Conservation (phyloP, 805 yeast genomes). For the Groenewaldozyma salmanticensis region DNA sequence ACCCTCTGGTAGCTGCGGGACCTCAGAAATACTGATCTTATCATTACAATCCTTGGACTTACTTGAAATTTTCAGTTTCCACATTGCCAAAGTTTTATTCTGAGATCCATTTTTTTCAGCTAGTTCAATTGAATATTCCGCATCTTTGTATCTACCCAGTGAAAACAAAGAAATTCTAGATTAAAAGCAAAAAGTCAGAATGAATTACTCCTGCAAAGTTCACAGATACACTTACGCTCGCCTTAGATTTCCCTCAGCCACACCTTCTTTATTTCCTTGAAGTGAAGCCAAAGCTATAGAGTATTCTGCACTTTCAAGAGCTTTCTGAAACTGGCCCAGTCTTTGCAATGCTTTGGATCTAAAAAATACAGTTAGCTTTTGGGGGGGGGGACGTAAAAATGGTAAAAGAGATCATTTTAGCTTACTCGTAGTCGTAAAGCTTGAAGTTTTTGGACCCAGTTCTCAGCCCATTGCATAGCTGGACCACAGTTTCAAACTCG, state of each 20-base stretch:
- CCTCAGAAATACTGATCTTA: not conserved
- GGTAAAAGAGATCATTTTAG: too few species aligned
- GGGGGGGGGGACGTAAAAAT: too few species aligned
- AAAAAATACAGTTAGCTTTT: too few species aligned
- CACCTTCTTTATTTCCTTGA: constrained; percentile 11
- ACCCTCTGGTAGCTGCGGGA: not conserved
- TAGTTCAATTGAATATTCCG: constrained; percentile 16
- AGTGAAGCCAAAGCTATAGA: constrained; percentile 13
- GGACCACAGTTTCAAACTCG: too few species aligned
- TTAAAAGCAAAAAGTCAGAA: not conserved
- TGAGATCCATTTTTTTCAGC: constrained; percentile 15
- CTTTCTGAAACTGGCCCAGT: constrained; percentile 11
- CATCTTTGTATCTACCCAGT: constrained; percentile 19
- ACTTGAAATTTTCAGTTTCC: constrained; percentile 16
- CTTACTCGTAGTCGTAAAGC: too few species aligned
- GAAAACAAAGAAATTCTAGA: constrained; percentile 18
- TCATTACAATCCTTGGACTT: constrained; percentile 5
- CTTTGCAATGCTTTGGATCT: constrained; percentile 17
- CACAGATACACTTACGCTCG: constrained; percentile 17
- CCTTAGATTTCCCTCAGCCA: constrained; percentile 26
- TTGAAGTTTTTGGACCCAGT: too few species aligned
- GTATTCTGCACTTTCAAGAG: constrained; percentile 15
- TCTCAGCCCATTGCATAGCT: too few species aligned
- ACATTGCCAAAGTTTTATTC: constrained; percentile 13
- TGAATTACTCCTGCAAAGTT: not conserved